A percentile compares a stretch with the other conserved stretches of the same genome.
phyloP scores from a whole-genome alignment of 202 grass and related monocot genomes.

The Panicum virgatum region DNA sequence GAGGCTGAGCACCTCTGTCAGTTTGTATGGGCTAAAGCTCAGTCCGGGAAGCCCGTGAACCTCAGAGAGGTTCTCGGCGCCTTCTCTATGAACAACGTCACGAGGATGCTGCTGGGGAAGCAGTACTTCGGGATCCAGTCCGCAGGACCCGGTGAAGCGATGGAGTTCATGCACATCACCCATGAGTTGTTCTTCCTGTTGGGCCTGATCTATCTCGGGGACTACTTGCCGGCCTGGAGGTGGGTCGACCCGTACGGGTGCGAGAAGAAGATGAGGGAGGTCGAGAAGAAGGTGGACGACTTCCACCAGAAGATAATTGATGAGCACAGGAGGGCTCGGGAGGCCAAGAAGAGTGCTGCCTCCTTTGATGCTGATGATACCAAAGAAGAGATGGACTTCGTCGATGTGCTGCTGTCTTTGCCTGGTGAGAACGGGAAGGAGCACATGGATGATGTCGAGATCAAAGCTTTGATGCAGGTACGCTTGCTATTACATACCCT shows the following conservation, averaged over 20 bases:
- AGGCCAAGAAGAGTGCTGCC: constrained; percentile 47
- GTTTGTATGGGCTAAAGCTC: constrained; percentile 60
- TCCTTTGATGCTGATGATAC: constrained; percentile 30
- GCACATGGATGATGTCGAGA: constrained; percentile 87
- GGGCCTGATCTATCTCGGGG: constrained; percentile 86
- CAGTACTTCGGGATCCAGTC: constrained; percentile 81
- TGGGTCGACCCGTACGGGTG: constrained; percentile 75
- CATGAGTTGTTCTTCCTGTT: constrained; percentile 86
- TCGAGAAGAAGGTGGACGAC: constrained; percentile 90
- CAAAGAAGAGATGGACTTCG: constrained; percentile 84
- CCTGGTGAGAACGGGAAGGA: constrained; percentile 81
- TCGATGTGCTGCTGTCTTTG: constrained; percentile 83
- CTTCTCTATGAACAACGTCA: constrained; percentile 97
- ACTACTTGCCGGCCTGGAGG: constrained; percentile 86
- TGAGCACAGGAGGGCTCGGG: constrained; percentile 62
- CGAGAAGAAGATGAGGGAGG: constrained; percentile 84
- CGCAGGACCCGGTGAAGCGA: constrained; percentile 72
- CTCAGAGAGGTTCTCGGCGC: constrained; percentile 74
- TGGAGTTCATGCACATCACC: constrained; percentile 96
- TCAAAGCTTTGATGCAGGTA: constrained; percentile 98
- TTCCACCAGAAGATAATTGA: constrained; percentile 97
- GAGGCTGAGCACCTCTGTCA: constrained; percentile 72
- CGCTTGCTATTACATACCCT: background rate
- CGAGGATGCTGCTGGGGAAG: constrained; percentile 86
- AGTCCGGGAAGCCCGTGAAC: constrained; percentile 58